A percentile compares a stretch with the other conserved stretches of the same genome.
Conservation (phyloP, 2,329 filamentous ascomycete genomes). For the Proliferodiscus dingleyae region DNA sequence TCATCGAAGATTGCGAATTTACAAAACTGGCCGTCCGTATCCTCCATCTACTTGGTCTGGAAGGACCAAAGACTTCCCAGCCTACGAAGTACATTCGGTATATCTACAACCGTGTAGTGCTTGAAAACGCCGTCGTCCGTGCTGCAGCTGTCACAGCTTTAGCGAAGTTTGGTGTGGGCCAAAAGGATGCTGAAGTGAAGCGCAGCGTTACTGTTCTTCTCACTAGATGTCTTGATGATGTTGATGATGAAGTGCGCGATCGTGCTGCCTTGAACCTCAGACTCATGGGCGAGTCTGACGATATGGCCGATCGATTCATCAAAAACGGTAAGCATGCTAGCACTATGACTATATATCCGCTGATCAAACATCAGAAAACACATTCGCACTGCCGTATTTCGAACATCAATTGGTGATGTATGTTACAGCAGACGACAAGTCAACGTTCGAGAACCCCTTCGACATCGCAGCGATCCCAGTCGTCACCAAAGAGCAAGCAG, state of each 20-base stretch:
- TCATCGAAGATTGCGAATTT: constrained; percentile 99
- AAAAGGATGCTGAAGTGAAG: constrained; percentile 96
- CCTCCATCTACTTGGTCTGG: constrained; percentile 85
- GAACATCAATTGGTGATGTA: constrained; percentile 98
- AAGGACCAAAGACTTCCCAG: constrained; percentile 91
- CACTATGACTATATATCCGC: constrained; percentile 8
- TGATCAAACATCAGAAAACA: constrained; percentile 60
- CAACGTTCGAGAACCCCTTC: constrained; percentile 79
- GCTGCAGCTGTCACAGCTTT: constrained; percentile 93
- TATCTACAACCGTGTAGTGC: constrained; percentile 96
- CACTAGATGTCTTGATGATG: constrained; percentile 89
- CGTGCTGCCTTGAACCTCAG: constrained; percentile 88
- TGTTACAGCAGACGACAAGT: constrained; percentile 85
- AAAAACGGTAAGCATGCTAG: constrained; percentile 70
- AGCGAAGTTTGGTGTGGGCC: constrained; percentile 94
- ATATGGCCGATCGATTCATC: constrained; percentile 80
- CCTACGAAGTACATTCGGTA: constrained; percentile 99
- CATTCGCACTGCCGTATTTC: constrained; percentile 91
- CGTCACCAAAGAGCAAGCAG: constrained; percentile 90
- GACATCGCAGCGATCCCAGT: constrained; percentile 87
- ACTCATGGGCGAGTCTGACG: constrained; percentile 79
- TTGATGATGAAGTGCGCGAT: constrained; percentile 95
- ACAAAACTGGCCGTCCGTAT: constrained; percentile 96
- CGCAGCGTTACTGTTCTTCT: constrained; percentile 89
- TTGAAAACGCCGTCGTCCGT: constrained; percentile 94